These are phyloP conservation scores for Hevea brasiliensis DNA, from an alignment of 345 rosid genomes.

Conservation along the genomic window DNA sequence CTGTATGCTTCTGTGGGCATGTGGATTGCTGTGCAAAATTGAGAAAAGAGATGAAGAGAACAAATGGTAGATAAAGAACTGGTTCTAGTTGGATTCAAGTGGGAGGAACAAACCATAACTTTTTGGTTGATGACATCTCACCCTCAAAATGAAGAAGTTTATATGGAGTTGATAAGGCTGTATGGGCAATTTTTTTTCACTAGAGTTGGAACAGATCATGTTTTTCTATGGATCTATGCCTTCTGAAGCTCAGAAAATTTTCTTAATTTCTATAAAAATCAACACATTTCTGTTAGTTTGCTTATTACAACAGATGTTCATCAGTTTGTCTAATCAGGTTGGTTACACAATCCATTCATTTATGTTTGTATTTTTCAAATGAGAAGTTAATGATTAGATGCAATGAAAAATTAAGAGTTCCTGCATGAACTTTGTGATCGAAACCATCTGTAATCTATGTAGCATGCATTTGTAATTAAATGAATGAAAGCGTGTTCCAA, in stretches of 20 bases:
- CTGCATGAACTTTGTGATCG: no score
- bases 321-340: background rate
- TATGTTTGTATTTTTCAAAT: background rate
- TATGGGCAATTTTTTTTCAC: constrained; percentile 27
- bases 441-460: no score
- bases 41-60: constrained; percentile 20
- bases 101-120: constrained; percentile 27
- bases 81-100: constrained; percentile 31
- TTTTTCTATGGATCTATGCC: constrained; percentile 6
- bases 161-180: constrained; percentile 25
- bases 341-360: background rate
- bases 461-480: no score
- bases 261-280: background rate
- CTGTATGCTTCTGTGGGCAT: constrained; percentile 19
- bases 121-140: constrained; percentile 33
- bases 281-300: background rate
- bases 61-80: constrained; percentile 12
- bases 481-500: no score
- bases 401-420: no score
- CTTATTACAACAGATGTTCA: background rate
- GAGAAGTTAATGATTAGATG: no score
- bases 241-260: background rate
- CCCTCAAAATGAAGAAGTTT: constrained; percentile 30
- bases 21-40: constrained; percentile 19
- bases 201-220: background rate